Base-by-base conservation (phyloP, 352 stramenopile genomes). In the Phytophthora nicotianae region DNA sequence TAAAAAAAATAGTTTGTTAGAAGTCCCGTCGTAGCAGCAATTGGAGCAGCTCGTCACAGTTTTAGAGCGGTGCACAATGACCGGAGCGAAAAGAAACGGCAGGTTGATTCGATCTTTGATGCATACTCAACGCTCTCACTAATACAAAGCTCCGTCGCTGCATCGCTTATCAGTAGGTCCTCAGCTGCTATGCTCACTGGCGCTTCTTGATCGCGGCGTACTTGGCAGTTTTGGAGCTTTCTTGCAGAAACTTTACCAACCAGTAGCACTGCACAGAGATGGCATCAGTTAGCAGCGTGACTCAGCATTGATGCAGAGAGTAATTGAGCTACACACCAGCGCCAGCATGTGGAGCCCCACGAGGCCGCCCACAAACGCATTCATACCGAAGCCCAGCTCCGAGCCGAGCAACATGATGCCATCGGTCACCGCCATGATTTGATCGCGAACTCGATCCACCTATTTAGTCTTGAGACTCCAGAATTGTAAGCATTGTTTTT, bases 341-440 rank as follows among this genome's bases (percentile, higher is more conserved):
- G 84, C 86, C 38, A 91, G 70, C 45, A 94, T 61, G 67, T 94
- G 86, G 37, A 91, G 62, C 33, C 68, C 81, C 50, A 92, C 77
- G 48, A 94, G 83, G 47, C 73, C 74, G 14, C 50, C 72, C 45
- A 94, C 75, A 37, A 94, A 72, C 66, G 83, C 75, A 55, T 91
- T 91, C 35, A 94, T 60, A 33, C 77, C 77, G 48, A 79, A 62
- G 59, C 77, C 77, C 55, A 87, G 58, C 4, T 75, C 73, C 9
- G 67, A 69, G 50, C 70, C 73, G 24, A 85, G 68, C 29, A 81
- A 54, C 48, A 75, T 55, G 21, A 63, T 59, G 17, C 65, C 56
- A 24, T 77, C 46, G n/a, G 33, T 45, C 52, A 58, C 58, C 20
- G 20, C 49, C 38, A 51, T 60, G 5, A 21, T 45, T 33, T 58